Base-by-base conservation (phyloP, 2,329 filamentous ascomycete species). In the Fusarium sambucinum region DNA sequence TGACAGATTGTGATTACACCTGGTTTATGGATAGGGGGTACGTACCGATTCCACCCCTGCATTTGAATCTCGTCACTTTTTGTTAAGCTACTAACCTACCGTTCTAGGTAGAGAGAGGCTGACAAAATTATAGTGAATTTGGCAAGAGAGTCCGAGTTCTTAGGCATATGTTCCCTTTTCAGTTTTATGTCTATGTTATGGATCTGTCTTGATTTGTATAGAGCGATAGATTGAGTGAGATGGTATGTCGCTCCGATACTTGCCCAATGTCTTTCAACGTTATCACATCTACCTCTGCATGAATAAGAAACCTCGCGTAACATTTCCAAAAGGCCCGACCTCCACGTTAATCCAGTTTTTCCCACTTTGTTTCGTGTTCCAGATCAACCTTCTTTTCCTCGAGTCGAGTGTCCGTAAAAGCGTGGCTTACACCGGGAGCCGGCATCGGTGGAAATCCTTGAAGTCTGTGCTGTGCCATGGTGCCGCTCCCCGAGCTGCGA, bases 1-100 rank as follows among this genome's bases (percentile, higher is more conserved):
- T 73, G 71, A 73, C 71, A 73, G 61, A 72, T 70, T 63, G 29
- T 44, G 68, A 72, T 73, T 72, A 73, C 71, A 70, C 33, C 33
- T 66, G 53, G 40, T 69, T 69, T 53, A 46, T 42, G 17, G 38
- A 29, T 27, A 40, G 21, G 10, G 12, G 55, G 48, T 63, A 60
- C 65, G 65, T 73, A 69, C 66, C 55, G 47, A 27, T 55, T 25
- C 51, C 55, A 61, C 69, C 51, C 38, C 40, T 17, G 57, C 55
- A 53, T 57, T 25, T 51, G 41, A 44, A 32, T 60, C 23, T 50
- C 40, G n/a, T 42, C 23, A 1, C 21, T 42, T 42, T 23, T 41
- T 25, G 19, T 35, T 48, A 16, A 30, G 17, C 16, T 33, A 46
- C 48, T 25, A 7, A n/a, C n/a, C n/a, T n/a, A 27, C 29, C n/a